phyloP scores from a whole-genome alignment of 129 eudicot species.

The Solidago caesia region DNA sequence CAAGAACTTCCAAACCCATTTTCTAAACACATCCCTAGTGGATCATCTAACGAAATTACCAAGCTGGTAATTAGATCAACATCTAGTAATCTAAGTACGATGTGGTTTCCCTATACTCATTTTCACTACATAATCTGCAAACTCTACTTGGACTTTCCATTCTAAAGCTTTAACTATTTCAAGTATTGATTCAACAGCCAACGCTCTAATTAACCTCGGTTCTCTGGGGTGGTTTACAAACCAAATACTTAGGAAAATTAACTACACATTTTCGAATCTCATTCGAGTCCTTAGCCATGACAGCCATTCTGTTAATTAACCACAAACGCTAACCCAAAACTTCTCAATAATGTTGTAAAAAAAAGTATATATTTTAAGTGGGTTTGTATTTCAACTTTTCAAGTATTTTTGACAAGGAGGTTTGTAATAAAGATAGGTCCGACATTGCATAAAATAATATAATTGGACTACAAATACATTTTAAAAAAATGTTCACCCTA shows the following conservation, averaged over 20 bases:
- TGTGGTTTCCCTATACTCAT: constrained; percentile 76
- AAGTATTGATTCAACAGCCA: constrained; percentile 80
- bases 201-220: constrained; percentile 75
- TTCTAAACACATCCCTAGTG: constrained; percentile 18
- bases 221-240: constrained; percentile 67
- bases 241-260: constrained; percentile 73
- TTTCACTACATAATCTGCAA: constrained; percentile 74
- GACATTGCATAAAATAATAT: too few relatives aligned
- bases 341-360: constrained; percentile 5
- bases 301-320: constrained; percentile 46
- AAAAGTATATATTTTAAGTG: too few relatives aligned
- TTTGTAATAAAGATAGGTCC: too few relatives aligned
- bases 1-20: constrained; percentile 41
- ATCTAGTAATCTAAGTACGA: constrained; percentile 66
- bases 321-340: constrained; percentile 54
- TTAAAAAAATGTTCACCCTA: too few relatives aligned
- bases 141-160: constrained; percentile 49
- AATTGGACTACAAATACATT: too few relatives aligned
- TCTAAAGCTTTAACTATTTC: constrained; percentile 71
- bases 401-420: too few relatives aligned
- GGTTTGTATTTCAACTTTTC: too few relatives aligned
- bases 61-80: constrained; percentile 66
- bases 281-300: constrained; percentile 44
- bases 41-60: constrained; percentile 48
- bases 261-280: constrained; percentile 57